Conservation (phyloP, 2,329 filamentous ascomycete species). For the Hypoxylon sp. region DNA sequence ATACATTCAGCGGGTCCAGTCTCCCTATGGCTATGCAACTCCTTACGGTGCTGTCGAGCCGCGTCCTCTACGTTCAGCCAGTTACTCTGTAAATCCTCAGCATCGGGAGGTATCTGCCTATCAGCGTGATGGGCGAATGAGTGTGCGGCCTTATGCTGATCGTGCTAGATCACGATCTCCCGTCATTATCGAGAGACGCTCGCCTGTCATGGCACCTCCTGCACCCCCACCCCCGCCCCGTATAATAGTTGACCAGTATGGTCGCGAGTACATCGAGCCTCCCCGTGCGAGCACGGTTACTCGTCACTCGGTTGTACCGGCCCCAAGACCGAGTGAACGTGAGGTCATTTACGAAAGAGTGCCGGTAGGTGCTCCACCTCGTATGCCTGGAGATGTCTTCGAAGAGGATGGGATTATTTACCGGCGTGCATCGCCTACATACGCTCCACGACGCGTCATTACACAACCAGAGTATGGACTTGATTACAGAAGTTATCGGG, state of each 20-base stretch:
- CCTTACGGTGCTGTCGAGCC: slow-evolving; percentile 58
- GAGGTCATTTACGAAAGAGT: slow-evolving; percentile 77
- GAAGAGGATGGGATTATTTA: slow-evolving; percentile 68
- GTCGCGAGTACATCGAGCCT: slow-evolving; percentile 81
- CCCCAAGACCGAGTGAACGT: slow-evolving; percentile 61
- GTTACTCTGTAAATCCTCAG: slow-evolving; percentile 61
- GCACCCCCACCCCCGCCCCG: slow-evolving; percentile 70
- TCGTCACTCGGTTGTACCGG: slow-evolving; percentile 67
- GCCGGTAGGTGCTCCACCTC: slow-evolving; percentile 66
- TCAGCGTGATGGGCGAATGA: slow-evolving; percentile 64
- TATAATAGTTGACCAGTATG: slow-evolving; percentile 86
- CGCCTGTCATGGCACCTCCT: slow-evolving; percentile 67
- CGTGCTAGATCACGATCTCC: slow-evolving; percentile 66
- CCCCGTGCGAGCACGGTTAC: slow-evolving; percentile 58
- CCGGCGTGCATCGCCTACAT: slow-evolving; percentile 65
- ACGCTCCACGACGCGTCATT: slow-evolving; percentile 69
- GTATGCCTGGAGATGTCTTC: slow-evolving; percentile 64
- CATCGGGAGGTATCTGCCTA: slow-evolving; percentile 61
- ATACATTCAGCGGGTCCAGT: slow-evolving; percentile 57
- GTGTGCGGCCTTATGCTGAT: slow-evolving; percentile 65
- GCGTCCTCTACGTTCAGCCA: slow-evolving; percentile 58
- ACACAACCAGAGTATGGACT: slow-evolving; percentile 73
- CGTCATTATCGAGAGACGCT: slow-evolving; percentile 60
- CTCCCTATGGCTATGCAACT: slow-evolving; percentile 56
- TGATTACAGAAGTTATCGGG: slow-evolving; percentile 69